Base-by-base conservation (phyloP, 352 stramenopile species). In the Pelagophyceae sp. region DNA sequence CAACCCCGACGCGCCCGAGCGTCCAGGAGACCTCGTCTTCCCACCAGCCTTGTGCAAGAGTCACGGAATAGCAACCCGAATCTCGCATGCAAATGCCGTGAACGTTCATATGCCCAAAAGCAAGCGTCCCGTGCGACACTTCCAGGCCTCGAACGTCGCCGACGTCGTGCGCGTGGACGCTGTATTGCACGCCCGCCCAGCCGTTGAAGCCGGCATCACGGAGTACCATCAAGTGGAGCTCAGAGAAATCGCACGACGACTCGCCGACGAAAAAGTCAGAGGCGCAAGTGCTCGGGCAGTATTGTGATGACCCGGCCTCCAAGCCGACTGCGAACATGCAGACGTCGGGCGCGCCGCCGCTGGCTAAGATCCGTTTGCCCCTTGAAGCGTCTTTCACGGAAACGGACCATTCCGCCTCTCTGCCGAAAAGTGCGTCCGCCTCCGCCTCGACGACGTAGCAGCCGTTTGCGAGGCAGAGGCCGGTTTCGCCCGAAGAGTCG, bases 401-500 rank as follows among this genome's bases (percentile, higher is more conserved):
- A 6, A 71, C 61, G 29, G 33, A 27, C 61, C 61, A 71, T 17
- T 29, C 5, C 3, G 29, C 15, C 3, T 71, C 29, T 31, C 15
- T 2, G 27, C 2, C 5, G 38, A 54, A 74, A 23, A 23, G 51
- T 2, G 31, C 67, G 38, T 74, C 67, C 33, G 67, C 1, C 33
- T 74, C 1, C 15, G 33, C 67, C 27, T 58, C 35, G 11, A 58
- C 23, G 20, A 74, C 35, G 67, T 74, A 74, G 67, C 67, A 74
- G 35, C 67, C 67, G 38, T 51, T 37, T 11, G 67, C 67, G 20
- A 74, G 29, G 38, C 67, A 74, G 11, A 23, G 45, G 45, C 45
- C 45, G 45, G 45, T 11, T 23, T 11, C 45, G 11, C 11, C 45
- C 11, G 45, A 11, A 5, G 35, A 19, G 64, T 72, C 64, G 35